Base-by-base conservation (phyloP, 192 early-diverging fungal species). In the Umbelopsis sp. region DNA sequence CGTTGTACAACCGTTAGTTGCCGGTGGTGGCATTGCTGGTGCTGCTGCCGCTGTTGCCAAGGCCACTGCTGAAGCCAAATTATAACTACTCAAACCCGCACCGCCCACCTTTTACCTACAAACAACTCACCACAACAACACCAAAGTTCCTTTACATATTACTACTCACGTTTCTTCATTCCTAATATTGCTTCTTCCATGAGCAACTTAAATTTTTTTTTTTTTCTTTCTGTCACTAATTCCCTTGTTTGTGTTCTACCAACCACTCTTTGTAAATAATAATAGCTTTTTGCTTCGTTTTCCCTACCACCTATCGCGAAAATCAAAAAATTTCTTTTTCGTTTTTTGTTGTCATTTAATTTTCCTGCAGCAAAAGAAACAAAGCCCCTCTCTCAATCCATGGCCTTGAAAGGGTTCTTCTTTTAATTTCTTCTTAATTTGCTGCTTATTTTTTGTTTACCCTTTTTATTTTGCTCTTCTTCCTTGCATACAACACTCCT, bases 31-130 rank as follows among this genome's bases (percentile, higher is more conserved):
- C 1, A 30, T 30, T 37, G 21, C 27, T 4, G 55, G 13, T 61
- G 55, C 55, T 16, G 55, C 55, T 61, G 55, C 55, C 30, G 37
- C 37, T 6, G 55, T 61, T 61, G 55, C 55, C 55, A 61, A 61
- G 27, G 55, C 55, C 11, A 61, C 55, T 1, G 55, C 55, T 35
- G 55, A 61, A 61, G 55, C 23, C 27, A 61, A 61, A 61, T 35
- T 61, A 8, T 61, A 61, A 61, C 23, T 23, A 27, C n/a, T 22
- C 51, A 18, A 9, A 25, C 37, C 37, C 37, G 2, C 37, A 53
- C 0, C 16, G 15, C 15, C 9, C 48, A 0, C 48, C 46, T 48
- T 18, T 48, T 4, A 16, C 11, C 11, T 48, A 16, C 46, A 48
- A 48, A 16, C 18, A 11, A 49, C 48, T 11, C 20, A 20, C 4